phyloP scores from a whole-genome alignment of 129 eudicot genomes.

The Helichrysum umbraculigerum region DNA sequence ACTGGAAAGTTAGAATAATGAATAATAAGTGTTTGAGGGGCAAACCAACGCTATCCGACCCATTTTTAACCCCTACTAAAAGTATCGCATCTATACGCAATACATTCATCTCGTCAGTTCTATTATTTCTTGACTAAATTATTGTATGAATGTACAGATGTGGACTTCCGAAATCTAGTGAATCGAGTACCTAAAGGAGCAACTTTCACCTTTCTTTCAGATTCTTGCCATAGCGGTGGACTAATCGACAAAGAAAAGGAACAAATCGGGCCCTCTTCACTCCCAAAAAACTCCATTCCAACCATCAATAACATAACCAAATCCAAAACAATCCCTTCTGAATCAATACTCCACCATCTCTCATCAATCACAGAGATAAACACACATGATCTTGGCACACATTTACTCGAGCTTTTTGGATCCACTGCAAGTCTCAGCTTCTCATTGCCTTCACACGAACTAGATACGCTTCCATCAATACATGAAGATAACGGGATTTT shows the following conservation, averaged over 20 bases:
- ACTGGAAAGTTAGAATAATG: not conserved
- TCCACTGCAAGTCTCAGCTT: conserved; percentile 53
- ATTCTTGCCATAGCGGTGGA: conserved; percentile 96
- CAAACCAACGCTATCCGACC: not conserved
- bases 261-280: conserved; percentile 67
- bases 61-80: not conserved
- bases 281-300: not conserved
- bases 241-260: conserved; percentile 87
- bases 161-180: conserved; percentile 74
- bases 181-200: conserved; percentile 69
- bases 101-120: not conserved
- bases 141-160: conserved; percentile 38
- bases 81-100: not conserved
- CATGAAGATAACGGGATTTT: conserved; percentile 70
- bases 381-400: conserved; percentile 57
- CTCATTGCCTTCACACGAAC: conserved; percentile 28
- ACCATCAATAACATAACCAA: conserved; percentile 22
- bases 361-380: conserved; percentile 47
- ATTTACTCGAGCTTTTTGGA: conserved; percentile 64
- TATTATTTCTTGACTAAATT: not conserved
- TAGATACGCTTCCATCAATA: conserved; percentile 25
- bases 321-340: conserved; percentile 56
- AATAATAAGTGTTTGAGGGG: not conserved
- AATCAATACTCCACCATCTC: conserved; percentile 49
- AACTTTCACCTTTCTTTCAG: conserved; percentile 78